These are phyloP conservation scores for Blastocystis hominis DNA, from an alignment of 352 stramenopile species.

Conservation along the genomic window DNA sequence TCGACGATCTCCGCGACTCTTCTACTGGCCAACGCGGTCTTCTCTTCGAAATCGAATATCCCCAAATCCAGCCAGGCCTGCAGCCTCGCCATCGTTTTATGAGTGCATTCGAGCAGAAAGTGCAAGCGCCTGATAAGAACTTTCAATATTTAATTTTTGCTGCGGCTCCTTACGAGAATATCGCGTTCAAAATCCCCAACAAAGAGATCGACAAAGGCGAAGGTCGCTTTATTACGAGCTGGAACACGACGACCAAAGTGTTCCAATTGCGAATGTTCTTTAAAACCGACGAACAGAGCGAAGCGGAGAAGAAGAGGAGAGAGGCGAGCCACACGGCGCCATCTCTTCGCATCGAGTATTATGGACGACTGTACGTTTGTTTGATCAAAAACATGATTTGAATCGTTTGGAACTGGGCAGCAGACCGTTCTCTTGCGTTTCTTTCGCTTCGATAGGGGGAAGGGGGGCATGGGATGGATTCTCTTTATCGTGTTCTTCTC, in stretches of 20 bases:
- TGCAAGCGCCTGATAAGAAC: slow-evolving; percentile 86
- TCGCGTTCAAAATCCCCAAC: slow-evolving; percentile 98
- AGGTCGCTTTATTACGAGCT: slow-evolving; percentile 90
- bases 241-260: slow-evolving; percentile 85
- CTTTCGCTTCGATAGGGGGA: no score
- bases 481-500: no score
- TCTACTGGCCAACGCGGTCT: slow-evolving; percentile 73
- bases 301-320: neutral
- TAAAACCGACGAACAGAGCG: slow-evolving; percentile 54
- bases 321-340: slow-evolving; percentile 10
- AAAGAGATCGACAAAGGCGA: slow-evolving; percentile 83
- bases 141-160: slow-evolving; percentile 92
- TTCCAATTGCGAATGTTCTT: slow-evolving; percentile 83
- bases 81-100: slow-evolving; percentile 96
- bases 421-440: no score
- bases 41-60: slow-evolving; percentile 81
- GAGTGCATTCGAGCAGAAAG: slow-evolving; percentile 94
- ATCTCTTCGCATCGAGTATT: neutral
- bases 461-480: no score
- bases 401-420: neutral
- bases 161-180: slow-evolving; percentile 94
- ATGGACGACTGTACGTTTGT: neutral
- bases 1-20: slow-evolving; percentile 80
- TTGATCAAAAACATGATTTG: neutral
- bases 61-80: slow-evolving; percentile 79